These are phyloP conservation scores for Didymosphaeria variabile DNA, from an alignment of 2,329 filamentous ascomycete species.

Conservation along the genomic window DNA sequence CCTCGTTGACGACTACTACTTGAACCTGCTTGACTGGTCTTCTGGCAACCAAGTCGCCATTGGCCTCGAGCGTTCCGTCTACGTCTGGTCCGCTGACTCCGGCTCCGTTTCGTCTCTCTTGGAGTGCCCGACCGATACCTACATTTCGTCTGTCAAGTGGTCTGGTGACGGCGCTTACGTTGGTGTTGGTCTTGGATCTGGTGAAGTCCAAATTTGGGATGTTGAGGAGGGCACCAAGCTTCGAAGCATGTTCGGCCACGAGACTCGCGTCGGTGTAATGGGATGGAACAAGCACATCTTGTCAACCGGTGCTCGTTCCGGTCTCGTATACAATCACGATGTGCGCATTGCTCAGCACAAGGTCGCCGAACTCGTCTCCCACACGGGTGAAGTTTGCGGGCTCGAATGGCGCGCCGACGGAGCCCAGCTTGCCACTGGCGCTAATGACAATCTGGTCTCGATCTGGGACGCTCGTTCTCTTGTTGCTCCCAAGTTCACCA, in stretches of 20 bases:
- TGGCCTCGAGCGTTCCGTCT: conserved; percentile 94
- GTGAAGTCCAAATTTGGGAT: conserved; percentile 99
- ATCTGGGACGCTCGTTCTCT: conserved; percentile 98
- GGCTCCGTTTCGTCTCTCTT: conserved; percentile 88
- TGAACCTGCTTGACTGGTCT: conserved; percentile 98
- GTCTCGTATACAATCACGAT: conserved; percentile 97
- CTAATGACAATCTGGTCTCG: conserved; percentile 98
- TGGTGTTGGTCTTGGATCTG: conserved; percentile 90
- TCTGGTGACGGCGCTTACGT: conserved; percentile 97
- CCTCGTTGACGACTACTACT: conserved; percentile 97
- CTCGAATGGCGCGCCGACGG: conserved; percentile 98
- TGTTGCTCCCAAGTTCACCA: conserved; percentile 95
- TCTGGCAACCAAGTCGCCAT: conserved; percentile 98
- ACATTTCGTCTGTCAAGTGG: conserved; percentile 99
- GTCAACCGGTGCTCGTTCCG: conserved; percentile 92
- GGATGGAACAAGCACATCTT: conserved; percentile 98
- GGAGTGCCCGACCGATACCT: conserved; percentile 88
- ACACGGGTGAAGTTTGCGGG: conserved; percentile 97
- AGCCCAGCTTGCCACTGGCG: conserved; percentile 94
- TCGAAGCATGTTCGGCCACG: conserved; percentile 97
- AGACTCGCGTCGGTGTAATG: conserved; percentile 96
- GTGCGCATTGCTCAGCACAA: conserved; percentile 98
- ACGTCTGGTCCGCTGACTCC: conserved; percentile 97
- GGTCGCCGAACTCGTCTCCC: conserved; percentile 93
- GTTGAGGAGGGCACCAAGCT: conserved; percentile 94